A percentile compares a stretch with the other conserved stretches of the same genome.
phyloP scores from a whole-genome alignment of 345 rosid genomes.

The Erodium maritimum region DNA sequence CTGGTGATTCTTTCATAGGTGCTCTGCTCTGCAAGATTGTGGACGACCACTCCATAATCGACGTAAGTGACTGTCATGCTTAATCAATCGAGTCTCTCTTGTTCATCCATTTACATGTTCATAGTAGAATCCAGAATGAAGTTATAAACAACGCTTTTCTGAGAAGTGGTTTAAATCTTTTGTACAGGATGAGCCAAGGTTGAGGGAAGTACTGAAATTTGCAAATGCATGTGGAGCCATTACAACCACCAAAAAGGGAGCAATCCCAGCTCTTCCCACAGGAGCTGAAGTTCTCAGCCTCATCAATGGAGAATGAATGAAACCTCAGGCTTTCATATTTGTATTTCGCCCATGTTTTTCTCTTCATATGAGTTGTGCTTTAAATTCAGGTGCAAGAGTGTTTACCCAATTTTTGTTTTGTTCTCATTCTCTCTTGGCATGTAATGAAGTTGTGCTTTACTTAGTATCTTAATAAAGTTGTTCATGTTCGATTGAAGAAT shows the following conservation, averaged over 20 bases:
- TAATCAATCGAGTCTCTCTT: too few relatives aligned
- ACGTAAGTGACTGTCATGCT: conserved; percentile 25
- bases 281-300: conserved; percentile 45
- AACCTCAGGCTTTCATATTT: too few relatives aligned
- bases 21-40: conserved; percentile 76
- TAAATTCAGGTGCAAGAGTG: too few relatives aligned
- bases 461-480: too few relatives aligned
- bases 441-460: too few relatives aligned
- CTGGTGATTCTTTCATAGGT: conserved; percentile 90
- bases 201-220: conserved; percentile 62
- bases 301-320: conserved; percentile 16
- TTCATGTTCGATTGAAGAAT: too few relatives aligned
- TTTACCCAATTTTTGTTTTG: too few relatives aligned
- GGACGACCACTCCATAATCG: conserved; percentile 53
- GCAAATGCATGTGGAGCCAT: conserved; percentile 97
- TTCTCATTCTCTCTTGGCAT: too few relatives aligned
- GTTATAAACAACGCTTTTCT: neutral
- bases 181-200: conserved; percentile 54
- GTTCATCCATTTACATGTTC: too few relatives aligned
- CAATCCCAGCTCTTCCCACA: conserved; percentile 86
- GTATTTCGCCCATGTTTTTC: too few relatives aligned
- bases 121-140: too few relatives aligned
- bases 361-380: too few relatives aligned
- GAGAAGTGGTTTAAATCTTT: neutral
- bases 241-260: conserved; percentile 94